These are phyloP conservation scores for Verticillium dahliae DNA, from an alignment of 2,329 filamentous ascomycete genomes.

Conservation along the genomic window DNA sequence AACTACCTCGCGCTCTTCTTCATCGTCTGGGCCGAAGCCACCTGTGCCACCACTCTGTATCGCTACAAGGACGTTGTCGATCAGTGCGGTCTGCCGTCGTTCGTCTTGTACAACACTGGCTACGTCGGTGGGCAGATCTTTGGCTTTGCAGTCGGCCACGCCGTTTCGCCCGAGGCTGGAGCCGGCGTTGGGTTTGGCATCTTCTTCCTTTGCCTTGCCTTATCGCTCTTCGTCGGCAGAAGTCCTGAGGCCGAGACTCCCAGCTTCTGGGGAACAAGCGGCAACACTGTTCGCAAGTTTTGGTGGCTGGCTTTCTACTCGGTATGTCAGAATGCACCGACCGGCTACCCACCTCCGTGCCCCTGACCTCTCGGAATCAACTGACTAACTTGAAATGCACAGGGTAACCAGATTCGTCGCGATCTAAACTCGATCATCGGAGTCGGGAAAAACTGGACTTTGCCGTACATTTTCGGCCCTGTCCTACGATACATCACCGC, in stretches of 20 bases:
- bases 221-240: slow-evolving; percentile 26
- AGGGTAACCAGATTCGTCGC: slow-evolving; percentile 8
- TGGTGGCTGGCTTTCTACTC: slow-evolving; percentile 7
- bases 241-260: slow-evolving; percentile 3
- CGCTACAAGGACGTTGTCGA: slow-evolving; percentile 37
- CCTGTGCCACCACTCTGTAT: slow-evolving; percentile 43
- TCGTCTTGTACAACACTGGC: slow-evolving; percentile 35
- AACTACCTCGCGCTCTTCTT: slow-evolving; percentile 46
- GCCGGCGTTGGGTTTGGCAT: slow-evolving; percentile 42
- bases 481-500: slow-evolving; percentile 13
- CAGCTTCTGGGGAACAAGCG: slow-evolving; percentile 12
- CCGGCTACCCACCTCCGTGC: too few relatives aligned
- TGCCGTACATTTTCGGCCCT: slow-evolving; percentile 10
- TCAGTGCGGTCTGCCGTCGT: slow-evolving; percentile 32
- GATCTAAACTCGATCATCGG: slow-evolving; percentile 8
- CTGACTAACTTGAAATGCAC: not conserved
- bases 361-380: not conserved
- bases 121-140: slow-evolving; percentile 42
- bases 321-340: not conserved
- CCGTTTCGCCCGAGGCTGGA: slow-evolving; percentile 29
- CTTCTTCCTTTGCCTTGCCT: slow-evolving; percentile 29
- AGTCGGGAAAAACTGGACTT: slow-evolving; percentile 2
- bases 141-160: slow-evolving; percentile 41
- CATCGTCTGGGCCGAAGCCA: slow-evolving; percentile 41
- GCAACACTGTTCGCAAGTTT: slow-evolving; percentile 1